Evolutionary conservation across 1,284 basidiomycete genomes (phyloP).

Genomic region (Papiliotrema fonsecae): DNA sequence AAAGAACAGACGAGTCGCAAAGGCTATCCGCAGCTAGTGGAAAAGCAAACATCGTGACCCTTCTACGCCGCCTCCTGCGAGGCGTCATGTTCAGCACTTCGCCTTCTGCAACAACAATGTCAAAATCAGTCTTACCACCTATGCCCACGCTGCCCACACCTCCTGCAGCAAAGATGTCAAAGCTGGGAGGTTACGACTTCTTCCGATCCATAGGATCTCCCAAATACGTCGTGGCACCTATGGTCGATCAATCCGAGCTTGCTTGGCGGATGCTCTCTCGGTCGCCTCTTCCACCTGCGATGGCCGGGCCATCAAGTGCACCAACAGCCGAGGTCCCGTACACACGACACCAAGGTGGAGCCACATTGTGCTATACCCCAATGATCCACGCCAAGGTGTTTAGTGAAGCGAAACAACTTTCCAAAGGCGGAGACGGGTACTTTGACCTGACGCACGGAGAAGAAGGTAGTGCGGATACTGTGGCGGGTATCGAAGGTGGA

Average conservation of each 20-base stretch:
- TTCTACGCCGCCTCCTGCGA: too few relatives aligned
- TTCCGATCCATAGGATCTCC: slow-evolving; percentile 78
- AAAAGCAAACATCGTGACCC: too few relatives aligned
- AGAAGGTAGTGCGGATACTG: slow-evolving; percentile 39
- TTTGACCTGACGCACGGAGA: slow-evolving; percentile 62
- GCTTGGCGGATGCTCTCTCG: slow-evolving; percentile 89
- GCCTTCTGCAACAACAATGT: too few relatives aligned
- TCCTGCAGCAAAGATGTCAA: slow-evolving; percentile 38
- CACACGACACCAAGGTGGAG: slow-evolving; percentile 37
- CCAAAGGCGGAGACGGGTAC: slow-evolving; percentile 51
- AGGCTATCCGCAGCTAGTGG: too few relatives aligned
- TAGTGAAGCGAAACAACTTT: slow-evolving; percentile 47
- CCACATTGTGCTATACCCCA: slow-evolving; percentile 82
- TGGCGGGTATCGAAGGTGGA: slow-evolving; percentile 45
- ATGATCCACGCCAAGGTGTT: slow-evolving; percentile 98
- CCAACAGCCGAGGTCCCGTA: slow-evolving; percentile 16
- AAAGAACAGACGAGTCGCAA: too few relatives aligned
- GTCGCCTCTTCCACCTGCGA: slow-evolving; percentile 58
- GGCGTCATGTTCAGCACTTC: too few relatives aligned
- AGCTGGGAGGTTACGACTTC: slow-evolving; percentile 74
- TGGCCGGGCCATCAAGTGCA: slow-evolving; percentile 21
- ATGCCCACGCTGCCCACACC: background rate
- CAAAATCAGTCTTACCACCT: too few relatives aligned
- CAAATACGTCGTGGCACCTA: slow-evolving; percentile 86
- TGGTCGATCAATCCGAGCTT: slow-evolving; percentile 97